A percentile compares a stretch with the other conserved stretches of the same genome.
These are phyloP conservation scores for Paxillus rubicundulus DNA, from an alignment of 768 basidiomycete genomes.

Conservation along the genomic window DNA sequence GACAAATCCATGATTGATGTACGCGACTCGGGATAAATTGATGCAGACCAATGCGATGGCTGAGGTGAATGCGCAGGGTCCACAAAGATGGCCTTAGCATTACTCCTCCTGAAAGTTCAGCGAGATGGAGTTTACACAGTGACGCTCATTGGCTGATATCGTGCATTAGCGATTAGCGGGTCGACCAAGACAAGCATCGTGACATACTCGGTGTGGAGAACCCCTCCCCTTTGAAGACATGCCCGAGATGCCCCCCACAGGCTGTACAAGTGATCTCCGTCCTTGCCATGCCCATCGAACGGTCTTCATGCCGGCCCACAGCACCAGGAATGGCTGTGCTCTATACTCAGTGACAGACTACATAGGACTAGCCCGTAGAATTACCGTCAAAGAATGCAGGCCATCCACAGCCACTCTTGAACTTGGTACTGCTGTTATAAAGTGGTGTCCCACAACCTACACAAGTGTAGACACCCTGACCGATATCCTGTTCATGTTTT, in stretches of 20 bases:
- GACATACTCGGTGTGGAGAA: slow-evolving; percentile 72
- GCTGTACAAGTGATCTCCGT: slow-evolving; percentile 88
- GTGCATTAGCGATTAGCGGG: slow-evolving; percentile 7
- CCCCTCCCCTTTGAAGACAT: slow-evolving; percentile 93
- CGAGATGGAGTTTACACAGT: slow-evolving; percentile 89
- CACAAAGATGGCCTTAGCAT: neutral
- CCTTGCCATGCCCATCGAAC: slow-evolving; percentile 59
- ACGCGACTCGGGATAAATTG: neutral
- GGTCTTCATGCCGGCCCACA: slow-evolving; percentile 75
- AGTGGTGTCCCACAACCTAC: slow-evolving; percentile 79
- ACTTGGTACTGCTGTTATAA: slow-evolving; percentile 89
- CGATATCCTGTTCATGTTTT: slow-evolving; percentile 69
- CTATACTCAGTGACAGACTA: neutral
- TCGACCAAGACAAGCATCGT: neutral
- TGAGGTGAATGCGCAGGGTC: neutral
- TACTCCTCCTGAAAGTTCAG: slow-evolving; percentile 61
- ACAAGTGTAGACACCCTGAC: slow-evolving; percentile 71
- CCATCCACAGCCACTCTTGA: slow-evolving; percentile 93
- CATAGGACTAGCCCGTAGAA: slow-evolving; percentile 6
- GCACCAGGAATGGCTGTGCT: slow-evolving; percentile 82
- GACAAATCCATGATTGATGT: too few species aligned
- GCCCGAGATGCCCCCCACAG: slow-evolving; percentile 91
- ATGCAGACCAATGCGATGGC: neutral
- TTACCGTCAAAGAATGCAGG: slow-evolving; percentile 95
- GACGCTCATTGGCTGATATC: slow-evolving; percentile 69